phyloP scores from a whole-genome alignment of 768 basidiomycete species.

The Polyporus arcularius region DNA sequence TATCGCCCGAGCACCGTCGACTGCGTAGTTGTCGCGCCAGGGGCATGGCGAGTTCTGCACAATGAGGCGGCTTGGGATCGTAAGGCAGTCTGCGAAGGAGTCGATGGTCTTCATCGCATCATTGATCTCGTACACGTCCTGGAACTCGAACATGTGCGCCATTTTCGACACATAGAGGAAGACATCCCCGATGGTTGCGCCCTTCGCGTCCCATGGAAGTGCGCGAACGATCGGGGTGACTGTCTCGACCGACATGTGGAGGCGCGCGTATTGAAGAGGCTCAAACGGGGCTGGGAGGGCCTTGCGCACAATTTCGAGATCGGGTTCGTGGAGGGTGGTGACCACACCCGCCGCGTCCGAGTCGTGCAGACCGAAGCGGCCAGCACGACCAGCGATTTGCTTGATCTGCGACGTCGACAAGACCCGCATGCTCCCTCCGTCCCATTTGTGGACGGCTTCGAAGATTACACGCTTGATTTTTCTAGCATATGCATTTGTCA shows the following conservation, averaged over 20 bases:
- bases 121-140: constrained; percentile 25
- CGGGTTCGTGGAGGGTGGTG: constrained; percentile 66
- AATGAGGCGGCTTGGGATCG: constrained; percentile 44
- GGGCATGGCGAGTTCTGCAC: constrained; percentile 56
- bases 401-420: constrained; percentile 81
- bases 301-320: constrained; percentile 59
- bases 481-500: constrained; percentile 40
- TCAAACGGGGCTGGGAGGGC: constrained; percentile 55
- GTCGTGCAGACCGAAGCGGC: constrained; percentile 75
- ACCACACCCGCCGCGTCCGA: constrained; percentile 60
- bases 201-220: constrained; percentile 46
- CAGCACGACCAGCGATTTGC: constrained; percentile 94
- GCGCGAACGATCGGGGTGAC: constrained; percentile 34
- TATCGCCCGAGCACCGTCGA: constrained; percentile 40
- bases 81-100: constrained; percentile 35
- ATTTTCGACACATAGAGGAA: constrained; percentile 48
- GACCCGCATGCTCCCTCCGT: constrained; percentile 43
- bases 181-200: constrained; percentile 49
- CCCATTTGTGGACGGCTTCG: constrained; percentile 64
- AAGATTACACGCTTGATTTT: constrained; percentile 92
- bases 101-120: constrained; percentile 48
- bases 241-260: constrained; percentile 36
- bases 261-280: constrained; percentile 52
- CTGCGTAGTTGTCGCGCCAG: constrained; percentile 44
- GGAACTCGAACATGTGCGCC: constrained; percentile 45